phyloP scores from a whole-genome alignment of 352 stramenopile species.

The Phytophthora lateralis region DNA sequence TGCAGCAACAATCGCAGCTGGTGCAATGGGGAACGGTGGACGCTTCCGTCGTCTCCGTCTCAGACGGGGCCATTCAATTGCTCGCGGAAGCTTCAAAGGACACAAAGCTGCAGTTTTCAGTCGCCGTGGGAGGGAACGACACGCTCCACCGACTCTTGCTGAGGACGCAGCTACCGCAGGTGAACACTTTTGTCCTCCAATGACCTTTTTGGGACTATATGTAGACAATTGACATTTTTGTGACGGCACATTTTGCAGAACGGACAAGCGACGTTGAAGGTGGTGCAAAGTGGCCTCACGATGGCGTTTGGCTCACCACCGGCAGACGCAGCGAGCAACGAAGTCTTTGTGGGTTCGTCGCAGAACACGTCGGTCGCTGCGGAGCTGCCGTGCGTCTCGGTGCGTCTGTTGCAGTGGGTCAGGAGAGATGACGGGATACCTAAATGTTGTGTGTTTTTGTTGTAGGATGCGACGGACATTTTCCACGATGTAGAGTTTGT shows the following conservation, averaged over 20 bases:
- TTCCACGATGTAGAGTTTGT: constrained; percentile 46
- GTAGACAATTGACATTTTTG: constrained; percentile 2
- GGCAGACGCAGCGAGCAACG: constrained; percentile 17
- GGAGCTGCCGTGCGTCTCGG: constrained; percentile 45
- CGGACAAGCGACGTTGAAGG: constrained; percentile 32
- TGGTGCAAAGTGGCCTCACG: constrained; percentile 33
- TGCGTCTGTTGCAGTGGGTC: constrained; percentile 4
- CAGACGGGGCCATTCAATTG: constrained; percentile 18
- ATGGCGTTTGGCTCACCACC: constrained; percentile 34
- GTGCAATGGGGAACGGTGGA: constrained; percentile 20
- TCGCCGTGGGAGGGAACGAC: background rate
- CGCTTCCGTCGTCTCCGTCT: constrained; percentile 27
- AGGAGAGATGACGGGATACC: background rate
- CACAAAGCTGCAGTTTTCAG: constrained; percentile 17
- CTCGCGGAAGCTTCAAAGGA: background rate
- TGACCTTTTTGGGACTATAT: background rate
- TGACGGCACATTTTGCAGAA: constrained; percentile 14
- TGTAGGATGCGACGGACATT: constrained; percentile 33
- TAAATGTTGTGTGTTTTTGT: background rate
- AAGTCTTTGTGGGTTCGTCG: constrained; percentile 34
- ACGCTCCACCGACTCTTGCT: constrained; percentile 32
- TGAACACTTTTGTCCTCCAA: constrained; percentile 17
- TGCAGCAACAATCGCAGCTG: constrained; percentile 25
- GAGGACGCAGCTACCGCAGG: constrained; percentile 31
- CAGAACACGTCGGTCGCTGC: constrained; percentile 41